Base-by-base conservation (phyloP, 805 yeast genomes). In the Dipodascus albidus region DNA sequence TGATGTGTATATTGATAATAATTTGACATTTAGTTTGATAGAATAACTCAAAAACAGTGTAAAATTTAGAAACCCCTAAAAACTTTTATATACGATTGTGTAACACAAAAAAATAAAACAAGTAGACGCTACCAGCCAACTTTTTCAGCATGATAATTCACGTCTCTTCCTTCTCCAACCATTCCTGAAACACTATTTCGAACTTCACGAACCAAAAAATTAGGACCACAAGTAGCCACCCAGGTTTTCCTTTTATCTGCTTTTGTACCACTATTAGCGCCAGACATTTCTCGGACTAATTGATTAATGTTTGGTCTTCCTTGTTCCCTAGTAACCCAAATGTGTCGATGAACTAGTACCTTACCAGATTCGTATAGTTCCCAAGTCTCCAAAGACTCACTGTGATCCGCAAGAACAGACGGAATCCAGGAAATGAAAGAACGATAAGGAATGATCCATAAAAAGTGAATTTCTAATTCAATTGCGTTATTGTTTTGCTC, bases 61-160 rank as follows among this genome's bases (percentile, higher is more conserved):
- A n/a, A n/a, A n/a, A n/a, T n/a, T n/a, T n/a, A n/a, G n/a, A n/a
- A n/a, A n/a, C n/a, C n/a, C n/a, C n/a, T n/a, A n/a, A n/a, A n/a
- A n/a, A n/a, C n/a, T n/a, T n/a, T n/a, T n/a, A n/a, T n/a, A n/a
- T n/a, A n/a, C n/a, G n/a, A n/a, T n/a, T n/a, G n/a, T n/a, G n/a
- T n/a, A n/a, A n/a, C n/a, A n/a, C n/a, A n/a, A n/a, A n/a, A n/a
- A n/a, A n/a, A n/a, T n/a, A n/a, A n/a, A n/a, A n/a, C n/a, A n/a
- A n/a, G n/a, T n/a, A n/a, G n/a, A n/a, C n/a, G n/a, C n/a, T 55
- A 64, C 68, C 68, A 64, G 17, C 67, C 67, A 50, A 65, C 65
- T 53, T 59, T 54, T 60, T 64, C 68, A 23, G 64, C 60, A 54
- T 61, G 60, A 53, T 62, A 58, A 33, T 58, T 51, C 44, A 65